A percentile compares a stretch with the other conserved stretches of the same genome.
Evolutionary conservation across 192 early-diverging fungal genomes (phyloP).

Genomic region (Allomyces arbusculus): DNA sequence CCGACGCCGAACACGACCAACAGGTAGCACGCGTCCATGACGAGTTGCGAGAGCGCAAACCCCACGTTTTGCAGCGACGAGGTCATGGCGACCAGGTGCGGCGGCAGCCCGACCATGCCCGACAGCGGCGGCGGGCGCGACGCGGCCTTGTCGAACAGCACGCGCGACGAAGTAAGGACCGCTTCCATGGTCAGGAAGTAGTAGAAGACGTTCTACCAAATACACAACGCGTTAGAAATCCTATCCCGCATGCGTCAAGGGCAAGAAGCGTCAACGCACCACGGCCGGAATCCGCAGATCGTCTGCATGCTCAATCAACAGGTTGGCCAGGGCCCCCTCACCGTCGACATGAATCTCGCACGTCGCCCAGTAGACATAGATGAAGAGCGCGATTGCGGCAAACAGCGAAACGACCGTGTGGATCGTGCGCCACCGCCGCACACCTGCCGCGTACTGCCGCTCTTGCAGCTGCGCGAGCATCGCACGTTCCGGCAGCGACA

Average conservation of each 20-base stretch:
- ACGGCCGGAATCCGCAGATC: background rate
- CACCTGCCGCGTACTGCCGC: background rate
- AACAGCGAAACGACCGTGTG: background rate
- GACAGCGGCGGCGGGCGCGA: too few species aligned
- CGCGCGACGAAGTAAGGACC: background rate
- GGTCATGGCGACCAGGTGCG: too few species aligned
- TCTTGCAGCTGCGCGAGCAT: background rate
- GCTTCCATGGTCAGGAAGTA: background rate
- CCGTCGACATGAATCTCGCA: background rate
- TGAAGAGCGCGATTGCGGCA: background rate
- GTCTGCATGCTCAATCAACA: background rate
- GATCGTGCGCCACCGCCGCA: background rate
- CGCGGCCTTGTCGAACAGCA: background rate
- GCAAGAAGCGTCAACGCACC: background rate
- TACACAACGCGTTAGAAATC: background rate
- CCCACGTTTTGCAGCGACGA: background rate
- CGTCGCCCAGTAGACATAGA: background rate
- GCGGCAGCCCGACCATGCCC: background rate
- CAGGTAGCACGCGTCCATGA: background rate
- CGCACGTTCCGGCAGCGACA: background rate
- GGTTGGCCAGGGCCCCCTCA: background rate
- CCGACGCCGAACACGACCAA: background rate
- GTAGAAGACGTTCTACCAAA: background rate
- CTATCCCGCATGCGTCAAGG: too few species aligned
- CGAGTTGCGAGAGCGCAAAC: background rate